These are phyloP conservation scores for Afroboletus lepidellus DNA, from an alignment of 1,284 basidiomycete species.

Conservation along the genomic window DNA sequence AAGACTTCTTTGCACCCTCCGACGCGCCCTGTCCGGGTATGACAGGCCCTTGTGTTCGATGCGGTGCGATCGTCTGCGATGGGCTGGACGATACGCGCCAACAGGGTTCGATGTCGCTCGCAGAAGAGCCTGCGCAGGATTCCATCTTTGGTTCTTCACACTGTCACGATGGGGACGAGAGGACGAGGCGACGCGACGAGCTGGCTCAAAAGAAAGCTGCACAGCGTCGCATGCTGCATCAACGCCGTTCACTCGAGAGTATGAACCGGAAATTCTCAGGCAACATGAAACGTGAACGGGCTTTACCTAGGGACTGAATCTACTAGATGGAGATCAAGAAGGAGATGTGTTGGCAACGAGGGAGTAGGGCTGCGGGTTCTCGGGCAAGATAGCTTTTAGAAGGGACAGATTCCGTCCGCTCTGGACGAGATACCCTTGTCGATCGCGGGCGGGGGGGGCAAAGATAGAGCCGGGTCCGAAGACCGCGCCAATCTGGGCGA, in stretches of 20 bases:
- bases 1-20: conserved; percentile 32
- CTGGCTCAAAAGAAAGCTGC: conserved; percentile 1
- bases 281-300: neutral
- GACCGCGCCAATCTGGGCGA: conserved; percentile 10
- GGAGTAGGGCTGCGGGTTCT: conserved; percentile 7
- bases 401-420: neutral
- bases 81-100: no score
- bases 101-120: neutral
- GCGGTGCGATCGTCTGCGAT: conserved; percentile 18
- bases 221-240: conserved; percentile 4
- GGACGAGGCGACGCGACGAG: neutral
- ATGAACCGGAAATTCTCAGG: conserved; percentile 21
- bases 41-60: conserved; percentile 29
- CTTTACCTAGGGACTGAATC: conserved; percentile 7
- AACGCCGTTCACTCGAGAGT: conserved; percentile 21
- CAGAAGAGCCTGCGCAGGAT: conserved; percentile 6
- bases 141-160: conserved; percentile 25
- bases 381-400: neutral
- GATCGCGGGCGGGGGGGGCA: neutral
- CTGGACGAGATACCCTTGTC: neutral
- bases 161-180: conserved; percentile 17
- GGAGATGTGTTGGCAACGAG: no score
- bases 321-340: conserved; percentile 4
- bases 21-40: conserved; percentile 16
- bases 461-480: conserved; percentile 10